Base-by-base conservation (phyloP, 768 basidiomycete species). In the Boletus barrowsii region DNA sequence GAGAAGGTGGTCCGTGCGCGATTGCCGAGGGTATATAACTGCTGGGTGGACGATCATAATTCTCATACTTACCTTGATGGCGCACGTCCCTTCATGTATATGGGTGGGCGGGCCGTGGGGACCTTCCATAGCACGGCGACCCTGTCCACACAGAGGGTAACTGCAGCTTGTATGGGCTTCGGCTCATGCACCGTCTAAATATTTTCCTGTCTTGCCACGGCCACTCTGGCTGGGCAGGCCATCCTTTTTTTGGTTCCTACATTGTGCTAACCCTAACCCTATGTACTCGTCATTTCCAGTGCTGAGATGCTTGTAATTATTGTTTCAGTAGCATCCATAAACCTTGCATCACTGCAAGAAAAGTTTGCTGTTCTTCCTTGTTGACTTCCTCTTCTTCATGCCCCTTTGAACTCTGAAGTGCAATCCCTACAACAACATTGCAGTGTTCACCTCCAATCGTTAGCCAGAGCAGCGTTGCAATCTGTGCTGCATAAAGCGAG, bases 401-500 rank as follows among this genome's bases (percentile, higher is more conserved):
- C 0, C 57, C 68, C 14, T 67, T 66, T 3, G 70, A 62, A 45
- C 72, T 81, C 40, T 69, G 73, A 58, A 95, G 67, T 4, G 91
- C 87, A 43, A 94, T 76, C 0, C 89, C 91, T 35, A 96, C 81
- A 0, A 95, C 74, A 8, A 95, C 81, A 37, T 79, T 81, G 54
- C 80, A 76, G 49, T 84, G 75, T 24, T 76, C 69, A 8, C 68
- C 69, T 17, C 78, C 77, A 39, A 79, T 53, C 50, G 80, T 63
- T 1, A 77, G 75, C 89, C 93, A 97, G 7, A 94, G 68, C 29
- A 95, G 76, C 0, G 92, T 92, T 1, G 93, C 90, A 42, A 93
- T 85, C 62, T 97, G 94, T n/a, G 85, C 76, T 0, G 84, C 85
- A 69, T 95, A 96, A 0, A 96, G 75, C 35, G 85, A 84, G 64